phyloP scores from a whole-genome alignment of 2,329 filamentous ascomycete species.

The Trichocomaceae sp. region DNA sequence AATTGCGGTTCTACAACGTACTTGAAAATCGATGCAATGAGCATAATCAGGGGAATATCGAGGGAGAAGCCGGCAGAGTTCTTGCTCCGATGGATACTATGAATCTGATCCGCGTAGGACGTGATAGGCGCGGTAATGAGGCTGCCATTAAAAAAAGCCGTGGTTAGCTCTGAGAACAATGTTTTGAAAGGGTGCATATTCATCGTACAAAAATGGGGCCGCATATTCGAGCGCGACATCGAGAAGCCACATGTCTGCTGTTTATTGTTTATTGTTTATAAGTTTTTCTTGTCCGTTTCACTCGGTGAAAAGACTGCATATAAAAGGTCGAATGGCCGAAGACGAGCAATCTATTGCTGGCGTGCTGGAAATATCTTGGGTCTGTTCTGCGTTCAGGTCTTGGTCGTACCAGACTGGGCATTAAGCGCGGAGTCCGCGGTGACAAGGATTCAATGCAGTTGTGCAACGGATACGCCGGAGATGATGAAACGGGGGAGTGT shows the following conservation, averaged over 20 bases:
- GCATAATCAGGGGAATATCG: conserved; percentile 62
- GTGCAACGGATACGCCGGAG: background rate
- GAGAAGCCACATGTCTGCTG: conserved; percentile 34
- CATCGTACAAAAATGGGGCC: conserved; percentile 43
- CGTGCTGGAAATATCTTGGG: background rate
- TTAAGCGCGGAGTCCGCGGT: background rate
- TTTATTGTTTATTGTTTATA: too few relatives aligned
- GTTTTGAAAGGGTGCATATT: background rate
- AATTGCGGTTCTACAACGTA: conserved; percentile 28
- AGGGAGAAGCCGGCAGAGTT: conserved; percentile 59
- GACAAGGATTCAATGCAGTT: background rate
- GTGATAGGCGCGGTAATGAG: conserved; percentile 58
- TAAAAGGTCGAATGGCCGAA: background rate
- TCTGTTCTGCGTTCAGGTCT: background rate
- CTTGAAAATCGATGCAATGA: conserved; percentile 59
- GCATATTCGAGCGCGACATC: conserved; percentile 40
- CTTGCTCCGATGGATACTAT: conserved; percentile 55
- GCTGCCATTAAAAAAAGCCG: conserved; percentile 29
- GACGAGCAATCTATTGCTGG: background rate
- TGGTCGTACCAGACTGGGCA: background rate
- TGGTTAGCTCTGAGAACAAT: background rate
- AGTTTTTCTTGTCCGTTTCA: background rate
- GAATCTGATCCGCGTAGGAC: conserved; percentile 61
- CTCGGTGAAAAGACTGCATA: background rate
- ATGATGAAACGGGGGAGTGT: background rate